Percentiles rank a stretch among this genome's conserved stretches.
These are phyloP conservation scores for Penstemon davidsonii DNA, from an alignment of 257 asterid genomes.

Conservation along the genomic window DNA sequence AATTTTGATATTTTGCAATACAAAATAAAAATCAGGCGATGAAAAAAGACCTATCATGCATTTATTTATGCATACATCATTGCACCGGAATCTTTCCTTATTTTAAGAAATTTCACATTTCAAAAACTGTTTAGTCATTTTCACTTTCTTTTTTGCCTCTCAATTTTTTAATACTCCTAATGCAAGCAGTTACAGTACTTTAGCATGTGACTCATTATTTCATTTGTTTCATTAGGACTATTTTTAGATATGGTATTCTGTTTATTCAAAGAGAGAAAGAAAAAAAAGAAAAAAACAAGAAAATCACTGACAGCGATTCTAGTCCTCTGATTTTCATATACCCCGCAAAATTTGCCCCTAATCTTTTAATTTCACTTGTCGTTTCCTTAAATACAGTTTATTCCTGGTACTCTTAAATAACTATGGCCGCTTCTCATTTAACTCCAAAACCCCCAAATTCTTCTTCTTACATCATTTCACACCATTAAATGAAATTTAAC, in stretches of 20 bases:
- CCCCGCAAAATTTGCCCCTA: conserved; percentile 41
- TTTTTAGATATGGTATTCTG: no score
- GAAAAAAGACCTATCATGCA: not conserved
- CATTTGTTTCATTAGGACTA: not conserved
- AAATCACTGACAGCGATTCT: conserved; percentile 34
- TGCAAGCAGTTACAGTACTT: conserved; percentile 13
- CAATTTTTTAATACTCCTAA: not conserved
- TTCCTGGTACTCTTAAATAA: conserved; percentile 45
- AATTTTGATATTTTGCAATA: no score
- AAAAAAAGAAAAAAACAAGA: conserved; percentile 19
- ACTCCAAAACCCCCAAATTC: conserved; percentile 21
- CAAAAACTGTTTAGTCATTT: not conserved
- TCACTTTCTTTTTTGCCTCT: not conserved
- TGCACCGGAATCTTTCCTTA: not conserved
- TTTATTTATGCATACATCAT: not conserved
- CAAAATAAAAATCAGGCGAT: not conserved
- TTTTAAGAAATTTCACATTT: not conserved
- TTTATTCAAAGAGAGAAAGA: not conserved
- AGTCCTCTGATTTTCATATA: conserved; percentile 27
- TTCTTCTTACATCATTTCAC: conserved; percentile 26
- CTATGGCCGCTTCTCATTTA: conserved; percentile 24
- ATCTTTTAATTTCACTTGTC: conserved; percentile 36
- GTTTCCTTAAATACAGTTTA: conserved; percentile 37
- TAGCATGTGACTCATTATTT: conserved; percentile 12
- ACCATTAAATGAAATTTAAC: conserved; percentile 13